Conservation (phyloP, 352 stramenopile genomes). For the Globisporangium mamillatum region DNA sequence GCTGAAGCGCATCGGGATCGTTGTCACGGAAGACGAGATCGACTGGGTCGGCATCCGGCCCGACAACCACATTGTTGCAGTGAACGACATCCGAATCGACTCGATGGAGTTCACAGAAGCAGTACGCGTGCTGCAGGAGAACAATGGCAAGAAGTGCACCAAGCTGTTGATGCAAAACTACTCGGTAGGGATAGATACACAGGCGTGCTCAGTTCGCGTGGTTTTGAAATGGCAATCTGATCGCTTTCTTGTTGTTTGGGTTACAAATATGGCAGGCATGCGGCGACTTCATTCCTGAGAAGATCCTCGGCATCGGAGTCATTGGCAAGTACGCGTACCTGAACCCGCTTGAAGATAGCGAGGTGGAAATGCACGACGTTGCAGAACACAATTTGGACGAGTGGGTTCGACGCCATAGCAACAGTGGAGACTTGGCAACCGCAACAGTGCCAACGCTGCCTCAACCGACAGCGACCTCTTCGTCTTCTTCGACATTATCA, state of each 20-base stretch:
- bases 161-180: conserved; percentile 89
- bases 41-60: conserved; percentile 77
- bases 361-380: conserved; percentile 22
- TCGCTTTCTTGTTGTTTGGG: not conserved
- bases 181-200: conserved; percentile 29
- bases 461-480: not conserved
- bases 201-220: not conserved
- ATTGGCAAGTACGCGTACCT: conserved; percentile 80
- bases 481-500: not conserved
- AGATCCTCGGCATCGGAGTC: conserved; percentile 79
- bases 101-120: conserved; percentile 78
- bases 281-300: conserved; percentile 86
- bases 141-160: conserved; percentile 84
- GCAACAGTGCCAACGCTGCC: conserved; percentile 22
- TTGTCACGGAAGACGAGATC: conserved; percentile 64
- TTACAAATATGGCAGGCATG: conserved; percentile 33
- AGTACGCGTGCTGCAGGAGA: conserved; percentile 78
- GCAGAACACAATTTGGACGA: conserved; percentile 59
- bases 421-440: conserved; percentile 19
- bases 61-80: conserved; percentile 85
- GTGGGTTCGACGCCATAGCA: conserved; percentile 42
- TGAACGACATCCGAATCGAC: conserved; percentile 86
- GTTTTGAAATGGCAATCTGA: not conserved
- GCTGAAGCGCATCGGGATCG: conserved; percentile 82
- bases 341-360: conserved; percentile 51